phyloP scores from a whole-genome alignment of 179 eudicot genomes.

The Corrigiola litoralis region DNA sequence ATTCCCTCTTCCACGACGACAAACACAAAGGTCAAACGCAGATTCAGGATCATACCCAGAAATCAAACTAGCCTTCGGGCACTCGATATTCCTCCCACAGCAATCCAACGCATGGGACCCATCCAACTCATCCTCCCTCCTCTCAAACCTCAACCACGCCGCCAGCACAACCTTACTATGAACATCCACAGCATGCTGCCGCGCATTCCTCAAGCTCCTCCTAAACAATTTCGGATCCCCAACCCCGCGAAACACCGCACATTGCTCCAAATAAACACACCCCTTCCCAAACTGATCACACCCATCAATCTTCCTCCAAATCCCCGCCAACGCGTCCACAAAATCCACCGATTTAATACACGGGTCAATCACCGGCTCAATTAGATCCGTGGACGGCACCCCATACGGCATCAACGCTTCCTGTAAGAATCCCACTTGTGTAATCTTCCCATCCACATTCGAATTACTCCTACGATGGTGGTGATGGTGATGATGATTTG shows the following conservation, averaged over 20 bases:
- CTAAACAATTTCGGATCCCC: slow-evolving; percentile 57
- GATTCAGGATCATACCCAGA: slow-evolving; percentile 60
- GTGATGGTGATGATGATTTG: too few species aligned
- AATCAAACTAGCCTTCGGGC: slow-evolving; percentile 53
- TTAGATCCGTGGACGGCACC: slow-evolving; percentile 45
- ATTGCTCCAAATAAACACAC: slow-evolving; percentile 46
- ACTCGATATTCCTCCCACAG: slow-evolving; percentile 58
- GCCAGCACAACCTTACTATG: slow-evolving; percentile 76
- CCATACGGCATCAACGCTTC: slow-evolving; percentile 48
- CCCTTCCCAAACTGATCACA: slow-evolving; percentile 33
- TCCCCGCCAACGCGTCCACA: slow-evolving; percentile 45
- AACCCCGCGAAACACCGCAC: slow-evolving; percentile 41
- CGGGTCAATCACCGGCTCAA: slow-evolving; percentile 66
- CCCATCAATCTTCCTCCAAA: slow-evolving; percentile 38
- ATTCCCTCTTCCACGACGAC: slow-evolving; percentile 1
- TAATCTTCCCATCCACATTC: slow-evolving; percentile 28
- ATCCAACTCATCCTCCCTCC: slow-evolving; percentile 75
- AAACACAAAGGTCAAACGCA: slow-evolving; percentile 40
- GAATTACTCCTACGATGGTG: slow-evolving; percentile 27
- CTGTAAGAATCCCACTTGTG: slow-evolving; percentile 20
- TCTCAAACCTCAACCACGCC: slow-evolving; percentile 81
- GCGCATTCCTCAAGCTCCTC: slow-evolving; percentile 53
- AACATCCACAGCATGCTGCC: slow-evolving; percentile 64
- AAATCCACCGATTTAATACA: slow-evolving; percentile 51
- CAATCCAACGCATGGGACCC: slow-evolving; percentile 64